Evolutionary conservation across 176 grass and related monocot species (phyloP), one percentile per base, ranked within the genome.

Genomic region (Poa pratensis): DNA sequence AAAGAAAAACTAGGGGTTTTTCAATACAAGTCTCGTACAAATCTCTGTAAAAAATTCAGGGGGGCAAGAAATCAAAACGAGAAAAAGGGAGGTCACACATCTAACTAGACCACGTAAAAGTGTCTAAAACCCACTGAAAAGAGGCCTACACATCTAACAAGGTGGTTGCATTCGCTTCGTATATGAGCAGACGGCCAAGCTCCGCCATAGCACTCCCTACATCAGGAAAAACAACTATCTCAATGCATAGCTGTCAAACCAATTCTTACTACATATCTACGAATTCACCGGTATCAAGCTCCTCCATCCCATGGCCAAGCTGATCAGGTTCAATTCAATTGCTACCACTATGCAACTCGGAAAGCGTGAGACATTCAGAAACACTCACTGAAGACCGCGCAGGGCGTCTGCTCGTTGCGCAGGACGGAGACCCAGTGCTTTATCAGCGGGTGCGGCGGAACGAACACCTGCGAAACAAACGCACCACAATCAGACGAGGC

Each of bases 341-440:
- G 63, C 63, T n/a, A n/a, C n/a, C n/a, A n/a, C n/a, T n/a, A n/a
- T n/a, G n/a, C n/a, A n/a, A n/a, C n/a, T n/a, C n/a, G n/a, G n/a
- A n/a, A n/a, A n/a, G n/a, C n/a, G n/a, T 6, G 35, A 63, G 57
- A 11, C 14, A 51, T 83, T 80, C 68, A 61, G n/a, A 76, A 61
- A 30, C 35, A 92, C 96, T 89, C 83, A 99, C 93, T 92, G 79
- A 99, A 99, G 85, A 99, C 90, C 11, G 84, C 91, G 63, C 88
- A 92, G 66, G 96, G 96, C 51, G 96, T 96, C 84, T 96, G 93
- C 82, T 96, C 96, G 46, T 99, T 99, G 83, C 96, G 92, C 63
- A 99, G 93, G 50, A 99, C 96, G 75, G 96, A 96, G 84, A 95
- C 83, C 93, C 93, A 94, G 43, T 99, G 96, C 84, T 99, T 99